A percentile compares a stretch with the other conserved stretches of the same genome.
These are phyloP conservation scores for Rutstroemia sp. DNA, from an alignment of 2,329 filamentous ascomycete species.

Conservation along the genomic window DNA sequence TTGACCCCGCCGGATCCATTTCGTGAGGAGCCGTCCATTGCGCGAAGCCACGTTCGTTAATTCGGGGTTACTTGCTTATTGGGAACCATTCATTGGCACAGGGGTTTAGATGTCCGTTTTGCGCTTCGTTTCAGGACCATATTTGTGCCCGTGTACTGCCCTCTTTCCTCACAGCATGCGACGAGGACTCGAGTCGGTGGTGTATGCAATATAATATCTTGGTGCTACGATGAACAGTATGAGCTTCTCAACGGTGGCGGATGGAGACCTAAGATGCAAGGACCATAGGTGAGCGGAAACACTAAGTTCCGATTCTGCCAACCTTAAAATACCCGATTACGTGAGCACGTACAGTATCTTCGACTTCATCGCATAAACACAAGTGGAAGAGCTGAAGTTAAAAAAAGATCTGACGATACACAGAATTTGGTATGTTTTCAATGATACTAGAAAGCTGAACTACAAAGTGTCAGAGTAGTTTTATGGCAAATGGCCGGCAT, in stretches of 20 bases:
- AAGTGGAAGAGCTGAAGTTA: too few species aligned
- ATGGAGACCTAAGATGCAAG: slow-evolving; percentile 4
- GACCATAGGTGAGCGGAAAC: background rate
- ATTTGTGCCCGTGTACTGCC: background rate
- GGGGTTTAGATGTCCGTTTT: background rate
- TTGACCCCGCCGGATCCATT: slow-evolving; percentile 29
- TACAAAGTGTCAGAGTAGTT: too few species aligned
- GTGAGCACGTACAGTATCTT: too few species aligned
- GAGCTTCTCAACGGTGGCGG: slow-evolving; percentile 2
- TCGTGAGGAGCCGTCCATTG: slow-evolving; percentile 29
- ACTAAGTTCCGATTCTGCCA: background rate
- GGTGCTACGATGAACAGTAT: background rate
- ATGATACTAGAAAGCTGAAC: too few species aligned
- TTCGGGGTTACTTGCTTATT: slow-evolving; percentile 4
- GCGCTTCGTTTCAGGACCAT: slow-evolving; percentile 1
- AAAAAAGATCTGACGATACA: too few species aligned
- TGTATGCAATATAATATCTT: background rate
- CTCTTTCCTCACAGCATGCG: background rate
- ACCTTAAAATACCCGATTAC: too few species aligned
- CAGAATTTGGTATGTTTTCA: too few species aligned
- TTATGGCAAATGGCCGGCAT: too few species aligned
- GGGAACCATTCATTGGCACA: slow-evolving; percentile 6
- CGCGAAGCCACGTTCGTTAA: slow-evolving; percentile 26
- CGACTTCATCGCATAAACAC: too few species aligned
- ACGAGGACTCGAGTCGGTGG: background rate